Evolutionary conservation across 2,329 filamentous ascomycete species (phyloP).

Genomic region (Juglanconis sp.): DNA sequence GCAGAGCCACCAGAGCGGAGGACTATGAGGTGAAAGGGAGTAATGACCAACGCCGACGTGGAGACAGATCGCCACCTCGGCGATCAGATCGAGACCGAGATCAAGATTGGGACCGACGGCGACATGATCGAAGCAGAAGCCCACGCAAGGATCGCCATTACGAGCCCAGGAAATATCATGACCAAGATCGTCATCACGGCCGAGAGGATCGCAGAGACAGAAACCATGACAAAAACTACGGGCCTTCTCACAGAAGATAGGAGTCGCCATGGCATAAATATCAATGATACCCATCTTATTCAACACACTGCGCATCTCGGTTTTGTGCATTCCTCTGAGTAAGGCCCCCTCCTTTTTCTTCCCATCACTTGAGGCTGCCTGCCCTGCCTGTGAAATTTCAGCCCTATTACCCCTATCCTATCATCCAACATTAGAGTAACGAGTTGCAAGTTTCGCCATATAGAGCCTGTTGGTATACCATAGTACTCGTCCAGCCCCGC

Average conservation of each 20-base stretch:
- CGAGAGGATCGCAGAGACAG: slow-evolving; percentile 24
- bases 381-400: no score
- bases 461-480: no score
- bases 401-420: no score
- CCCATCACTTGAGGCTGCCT: no score
- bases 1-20: slow-evolving; percentile 19
- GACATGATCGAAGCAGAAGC: slow-evolving; percentile 42
- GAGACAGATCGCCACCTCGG: slow-evolving; percentile 5
- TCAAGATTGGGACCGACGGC: slow-evolving; percentile 25
- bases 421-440: no score
- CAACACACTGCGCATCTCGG: no score
- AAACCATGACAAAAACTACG: slow-evolving; percentile 31
- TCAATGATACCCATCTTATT: no score
- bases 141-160: slow-evolving; percentile 24
- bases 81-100: slow-evolving; percentile 12
- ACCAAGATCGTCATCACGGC: slow-evolving; percentile 28
- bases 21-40: neutral
- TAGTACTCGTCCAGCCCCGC: no score
- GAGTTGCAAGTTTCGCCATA: no score
- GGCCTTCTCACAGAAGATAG: slow-evolving; percentile 20
- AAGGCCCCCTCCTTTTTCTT: no score
- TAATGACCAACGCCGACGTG: neutral
- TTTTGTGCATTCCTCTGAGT: no score
- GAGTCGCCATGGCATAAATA: neutral
- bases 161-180: slow-evolving; percentile 22